Base-by-base conservation (phyloP, 768 basidiomycete species). In the Solioccasus polychromus region DNA sequence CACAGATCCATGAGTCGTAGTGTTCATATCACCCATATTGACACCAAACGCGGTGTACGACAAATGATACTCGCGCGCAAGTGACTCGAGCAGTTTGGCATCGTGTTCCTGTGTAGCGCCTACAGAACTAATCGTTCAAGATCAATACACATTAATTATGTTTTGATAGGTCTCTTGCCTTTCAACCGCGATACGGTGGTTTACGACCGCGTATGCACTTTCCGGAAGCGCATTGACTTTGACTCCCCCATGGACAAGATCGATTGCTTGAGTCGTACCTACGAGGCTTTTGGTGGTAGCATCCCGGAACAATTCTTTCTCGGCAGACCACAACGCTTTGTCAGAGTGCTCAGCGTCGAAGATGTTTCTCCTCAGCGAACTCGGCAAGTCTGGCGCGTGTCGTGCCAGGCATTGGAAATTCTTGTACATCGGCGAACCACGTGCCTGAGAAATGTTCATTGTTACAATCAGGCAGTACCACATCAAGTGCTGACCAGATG, bases 141-240 rank as follows among this genome's bases (percentile, higher is more conserved):
- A 18, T 47, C 23, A 42, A 23, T 12, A 22, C 14, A 2, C 24
- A 28, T 23, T 25, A 10, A 29, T 5, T 22, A 10, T 5, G 14
- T 3, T 20, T 15, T 11, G 35, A 12, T 11, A 8, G 24, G 30
- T 19, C 6, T 42, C 72, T 26, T 23, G 75, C 82, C 80, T 83
- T 39, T 75, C 70, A 7, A 77, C 76, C 5, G 82, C 73, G 41
- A 89, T 79, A 5, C 87, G 81, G 55, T 86, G 85, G 57, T 90
- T 87, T 23, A 89, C 74, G 19, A 88, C 62, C 1, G 82, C 85
- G 61, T 70, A 80, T 1, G 79, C 83, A 44, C 68, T 72, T 64
- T 92, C 89, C 1, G 90, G 90, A 19, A 93, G 75, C 22, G 88
- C 88, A 55, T 92, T 92, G 22, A 74, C 72, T 64, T 90, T 89